These are phyloP conservation scores for Fusarium chaquense DNA, from an alignment of 2,329 filamentous ascomycete species.

Conservation along the genomic window DNA sequence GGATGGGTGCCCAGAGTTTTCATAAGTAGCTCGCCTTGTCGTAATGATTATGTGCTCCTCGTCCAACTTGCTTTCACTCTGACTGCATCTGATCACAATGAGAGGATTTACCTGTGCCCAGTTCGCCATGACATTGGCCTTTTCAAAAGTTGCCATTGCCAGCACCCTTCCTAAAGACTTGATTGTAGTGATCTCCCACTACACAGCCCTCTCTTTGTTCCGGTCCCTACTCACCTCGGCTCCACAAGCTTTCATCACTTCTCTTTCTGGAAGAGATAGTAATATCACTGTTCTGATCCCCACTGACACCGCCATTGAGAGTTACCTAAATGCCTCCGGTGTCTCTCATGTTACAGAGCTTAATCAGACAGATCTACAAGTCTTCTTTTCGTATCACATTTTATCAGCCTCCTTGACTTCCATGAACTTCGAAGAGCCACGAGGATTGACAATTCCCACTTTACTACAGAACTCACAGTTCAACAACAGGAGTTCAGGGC, in stretches of 20 bases:
- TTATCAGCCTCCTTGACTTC: conserved; percentile 22
- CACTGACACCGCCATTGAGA: conserved; percentile 34
- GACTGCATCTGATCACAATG: conserved; percentile 7
- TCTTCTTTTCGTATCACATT: conserved; percentile 40
- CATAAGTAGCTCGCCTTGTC: background rate
- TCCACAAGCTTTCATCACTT: conserved; percentile 1
- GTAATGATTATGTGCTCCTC: background rate
- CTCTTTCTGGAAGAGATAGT: conserved; percentile 3
- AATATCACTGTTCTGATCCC: conserved; percentile 42
- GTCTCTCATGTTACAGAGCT: conserved; percentile 19
- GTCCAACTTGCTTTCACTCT: too few species aligned
- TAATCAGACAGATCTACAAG: conserved; percentile 2
- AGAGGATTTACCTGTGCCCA: background rate
- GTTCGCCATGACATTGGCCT: background rate
- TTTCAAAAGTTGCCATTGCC: conserved; percentile 12
- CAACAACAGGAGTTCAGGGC: conserved; percentile 39
- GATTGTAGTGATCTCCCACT: conserved; percentile 18
- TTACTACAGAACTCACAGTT: conserved; percentile 18
- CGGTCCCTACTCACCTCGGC: conserved; percentile 14
- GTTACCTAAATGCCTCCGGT: conserved; percentile 20
- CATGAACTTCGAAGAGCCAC: conserved; percentile 13
- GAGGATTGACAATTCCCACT: conserved; percentile 30
- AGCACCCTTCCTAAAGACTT: conserved; percentile 29
- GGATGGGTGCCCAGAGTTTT: too few species aligned
- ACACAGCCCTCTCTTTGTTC: conserved; percentile 32